Evolutionary conservation across 2,329 filamentous ascomycete genomes (phyloP).

Genomic region (Nemania diffusa): DNA sequence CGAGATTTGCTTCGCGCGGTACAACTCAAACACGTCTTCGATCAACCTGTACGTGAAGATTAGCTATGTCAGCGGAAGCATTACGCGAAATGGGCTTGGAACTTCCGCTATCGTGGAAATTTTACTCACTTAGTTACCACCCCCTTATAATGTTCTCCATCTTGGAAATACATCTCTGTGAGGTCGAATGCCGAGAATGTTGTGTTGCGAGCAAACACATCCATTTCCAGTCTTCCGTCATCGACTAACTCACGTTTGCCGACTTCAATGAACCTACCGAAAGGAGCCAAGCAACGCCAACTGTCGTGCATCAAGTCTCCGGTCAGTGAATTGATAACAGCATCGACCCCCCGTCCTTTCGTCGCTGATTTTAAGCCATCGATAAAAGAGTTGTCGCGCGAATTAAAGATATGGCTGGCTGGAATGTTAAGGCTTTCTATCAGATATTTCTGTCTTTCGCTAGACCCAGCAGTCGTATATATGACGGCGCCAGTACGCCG

Average conservation of each 20-base stretch:
- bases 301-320: not conserved
- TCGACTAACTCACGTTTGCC: not conserved
- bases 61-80: too few species aligned
- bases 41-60: too few species aligned
- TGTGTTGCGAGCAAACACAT: not conserved
- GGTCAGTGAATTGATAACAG: not conserved
- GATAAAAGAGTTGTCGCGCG: not conserved
- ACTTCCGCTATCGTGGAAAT: too few species aligned
- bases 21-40: not conserved
- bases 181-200: constrained; percentile 14
- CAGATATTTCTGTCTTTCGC: not conserved
- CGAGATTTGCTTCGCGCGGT: not conserved
- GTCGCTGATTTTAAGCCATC: not conserved
- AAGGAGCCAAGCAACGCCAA: not conserved
- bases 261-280: not conserved
- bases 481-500: not conserved
- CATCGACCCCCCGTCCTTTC: not conserved
- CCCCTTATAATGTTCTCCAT: too few species aligned
- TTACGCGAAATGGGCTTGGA: too few species aligned
- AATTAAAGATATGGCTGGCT: not conserved
- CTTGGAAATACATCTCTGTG: too few species aligned
- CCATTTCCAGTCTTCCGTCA: constrained; percentile 6
- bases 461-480: not conserved
- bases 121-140: too few species aligned
- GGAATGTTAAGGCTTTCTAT: not conserved